Evolutionary conservation across 2,329 filamentous ascomycete species (phyloP), one percentile per base, ranked within the genome.

Genomic region (Graphilbum fragrans): DNA sequence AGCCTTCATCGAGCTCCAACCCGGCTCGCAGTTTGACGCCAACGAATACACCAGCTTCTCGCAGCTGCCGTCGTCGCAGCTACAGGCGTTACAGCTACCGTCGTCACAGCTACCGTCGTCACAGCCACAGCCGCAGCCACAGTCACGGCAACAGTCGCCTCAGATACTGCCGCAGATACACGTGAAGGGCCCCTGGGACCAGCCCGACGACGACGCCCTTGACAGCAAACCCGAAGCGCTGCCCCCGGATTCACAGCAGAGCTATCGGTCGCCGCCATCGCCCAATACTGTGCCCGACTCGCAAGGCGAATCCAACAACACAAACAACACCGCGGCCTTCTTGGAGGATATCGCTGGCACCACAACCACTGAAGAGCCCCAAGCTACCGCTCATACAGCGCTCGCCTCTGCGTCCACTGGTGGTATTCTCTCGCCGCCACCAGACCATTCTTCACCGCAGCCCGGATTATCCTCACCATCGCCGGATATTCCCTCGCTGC

Each of bases 241-340:
- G n/a, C n/a, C n/a, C n/a, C n/a, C n/a, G n/a, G n/a, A n/a, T n/a
- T n/a, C n/a, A n/a, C n/a, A 27, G 23, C 23, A 27, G 23, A 27
- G 23, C 23, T 27, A 12, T 12, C 23, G 12, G 7, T 27, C 23
- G 7, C 23, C 23, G 23, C 20, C 12, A 5, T 12, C 20, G 10
- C 37, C 31, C 1, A 37, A 5, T 18, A 45, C 43, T 5, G 45
- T 50, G n/a, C 45, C 45, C n/a, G 46, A 47, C 38, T 48, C 46
- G 1, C 32, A 47, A 34, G 35, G 12, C 14, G 43, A 41, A 20
- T 34, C 37, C 8, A 23, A 5, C 37, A 17, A 20, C 19, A 37
- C 12, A 14, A 35, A 11, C 35, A n/a, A n/a, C n/a, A n/a, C n/a
- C n/a, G n/a, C n/a, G n/a, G n/a, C n/a, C n/a, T n/a, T n/a, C n/a